These are phyloP conservation scores for Sesbania bispinosa DNA, from an alignment of 306 rosid species.

Conservation along the genomic window DNA sequence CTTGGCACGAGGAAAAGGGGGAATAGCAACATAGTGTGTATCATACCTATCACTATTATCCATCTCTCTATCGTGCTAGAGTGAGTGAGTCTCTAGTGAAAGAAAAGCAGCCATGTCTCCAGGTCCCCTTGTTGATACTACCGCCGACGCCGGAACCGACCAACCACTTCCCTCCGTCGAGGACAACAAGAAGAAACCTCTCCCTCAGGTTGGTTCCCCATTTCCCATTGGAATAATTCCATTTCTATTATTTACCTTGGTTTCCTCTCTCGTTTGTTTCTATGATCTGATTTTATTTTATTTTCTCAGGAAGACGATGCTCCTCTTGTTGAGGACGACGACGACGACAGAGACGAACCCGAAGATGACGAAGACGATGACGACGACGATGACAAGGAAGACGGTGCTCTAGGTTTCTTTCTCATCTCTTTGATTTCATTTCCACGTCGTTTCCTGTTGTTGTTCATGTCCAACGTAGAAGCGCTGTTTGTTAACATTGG, in stretches of 20 bases:
- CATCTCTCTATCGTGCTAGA: too few relatives aligned
- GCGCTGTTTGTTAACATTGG: neutral
- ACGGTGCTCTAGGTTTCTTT: conserved; percentile 49
- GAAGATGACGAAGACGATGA: conserved; percentile 61
- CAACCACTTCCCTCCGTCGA: conserved; percentile 32
- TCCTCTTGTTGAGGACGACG: conserved; percentile 66
- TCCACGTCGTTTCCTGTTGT: too few relatives aligned
- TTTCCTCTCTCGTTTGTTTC: too few relatives aligned
- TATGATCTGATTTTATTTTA: too few relatives aligned
- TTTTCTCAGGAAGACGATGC: conserved; percentile 49
- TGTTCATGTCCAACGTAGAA: neutral
- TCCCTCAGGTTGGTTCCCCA: conserved; percentile 33
- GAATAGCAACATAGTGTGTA: too few relatives aligned
- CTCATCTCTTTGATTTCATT: neutral
- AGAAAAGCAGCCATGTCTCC: conserved; percentile 82
- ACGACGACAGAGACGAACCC: conserved; percentile 40
- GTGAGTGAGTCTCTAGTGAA: too few relatives aligned
- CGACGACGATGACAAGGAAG: conserved; percentile 63
- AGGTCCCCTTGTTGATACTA: conserved; percentile 56
- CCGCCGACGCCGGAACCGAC: conserved; percentile 33
- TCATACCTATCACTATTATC: too few relatives aligned
- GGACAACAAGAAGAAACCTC: conserved; percentile 37
- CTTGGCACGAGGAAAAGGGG: too few relatives aligned
- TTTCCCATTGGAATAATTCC: too few relatives aligned
- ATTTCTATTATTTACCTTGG: neutral